phyloP scores from a whole-genome alignment of 2,329 filamentous ascomycete genomes.

The Penicillium olsonii region DNA sequence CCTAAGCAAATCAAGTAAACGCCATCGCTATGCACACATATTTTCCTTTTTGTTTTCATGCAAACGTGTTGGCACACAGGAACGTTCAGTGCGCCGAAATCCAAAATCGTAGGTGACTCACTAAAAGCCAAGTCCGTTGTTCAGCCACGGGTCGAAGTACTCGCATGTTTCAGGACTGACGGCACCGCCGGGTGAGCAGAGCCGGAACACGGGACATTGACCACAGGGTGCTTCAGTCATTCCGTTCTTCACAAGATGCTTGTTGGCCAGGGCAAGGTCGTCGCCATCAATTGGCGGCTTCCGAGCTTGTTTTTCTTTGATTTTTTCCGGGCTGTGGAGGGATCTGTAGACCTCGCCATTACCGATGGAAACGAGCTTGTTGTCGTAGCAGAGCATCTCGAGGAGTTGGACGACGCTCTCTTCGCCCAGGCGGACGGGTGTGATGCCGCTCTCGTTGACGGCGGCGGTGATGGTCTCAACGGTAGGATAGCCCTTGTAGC shows the following conservation, averaged over 20 bases:
- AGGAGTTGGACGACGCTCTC: slow-evolving; percentile 82
- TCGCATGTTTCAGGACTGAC: slow-evolving; percentile 88
- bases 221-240: slow-evolving; percentile 90
- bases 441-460: slow-evolving; percentile 68
- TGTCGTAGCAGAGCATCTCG: slow-evolving; percentile 86
- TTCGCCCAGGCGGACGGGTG: slow-evolving; percentile 68
- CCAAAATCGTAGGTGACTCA: background rate
- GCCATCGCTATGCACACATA: slow-evolving; percentile 43
- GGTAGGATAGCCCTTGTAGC: slow-evolving; percentile 78
- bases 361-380: slow-evolving; percentile 68
- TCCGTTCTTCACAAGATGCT: slow-evolving; percentile 61
- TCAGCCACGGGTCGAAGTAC: slow-evolving; percentile 87
- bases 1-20: slow-evolving; percentile 27
- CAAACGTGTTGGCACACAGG: slow-evolving; percentile 21
- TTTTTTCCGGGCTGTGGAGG: slow-evolving; percentile 41
- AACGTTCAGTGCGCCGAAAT: slow-evolving; percentile 12
- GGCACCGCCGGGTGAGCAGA: slow-evolving; percentile 87
- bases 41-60: slow-evolving; percentile 22
- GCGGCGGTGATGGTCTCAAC: slow-evolving; percentile 73
- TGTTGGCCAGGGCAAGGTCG: slow-evolving; percentile 39
- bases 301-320: slow-evolving; percentile 37
- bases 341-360: slow-evolving; percentile 54
- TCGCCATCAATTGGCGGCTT: slow-evolving; percentile 32
- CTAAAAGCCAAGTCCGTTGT: slow-evolving; percentile 39
- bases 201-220: slow-evolving; percentile 85